phyloP scores from a whole-genome alignment of 208 protist genomes.

The Trypanosoma caninum region DNA sequence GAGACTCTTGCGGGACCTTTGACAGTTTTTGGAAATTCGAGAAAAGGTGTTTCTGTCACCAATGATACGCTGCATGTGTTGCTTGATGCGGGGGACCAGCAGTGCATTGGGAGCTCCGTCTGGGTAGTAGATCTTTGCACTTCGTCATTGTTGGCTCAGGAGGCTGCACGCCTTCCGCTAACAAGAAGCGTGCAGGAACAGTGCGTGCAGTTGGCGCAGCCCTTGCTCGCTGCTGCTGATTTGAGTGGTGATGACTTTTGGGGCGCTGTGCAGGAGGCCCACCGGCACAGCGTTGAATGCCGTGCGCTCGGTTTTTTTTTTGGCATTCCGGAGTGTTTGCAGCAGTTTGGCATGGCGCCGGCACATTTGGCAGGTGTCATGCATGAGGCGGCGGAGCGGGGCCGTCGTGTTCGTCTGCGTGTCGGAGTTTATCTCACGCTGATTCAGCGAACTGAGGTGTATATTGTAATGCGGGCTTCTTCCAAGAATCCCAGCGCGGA shows the following conservation, averaged over 20 bases:
- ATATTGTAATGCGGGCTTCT: conserved; percentile 20
- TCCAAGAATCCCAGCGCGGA: conserved; percentile 4
- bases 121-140: conserved; percentile 36
- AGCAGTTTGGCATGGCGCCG: conserved; percentile 15
- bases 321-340: conserved; percentile 20
- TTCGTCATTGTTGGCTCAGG: conserved; percentile 23
- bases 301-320: conserved; percentile 14
- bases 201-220: conserved; percentile 32
- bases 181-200: conserved; percentile 22
- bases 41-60: conserved; percentile 13
- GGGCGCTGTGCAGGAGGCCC: conserved; percentile 16
- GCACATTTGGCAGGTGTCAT: conserved; percentile 26
- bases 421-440: conserved; percentile 61
- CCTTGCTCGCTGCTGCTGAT: neutral
- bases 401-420: conserved; percentile 46
- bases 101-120: conserved; percentile 20
- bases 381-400: conserved; percentile 20
- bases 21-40: conserved; percentile 25
- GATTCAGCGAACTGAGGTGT: conserved; percentile 33
- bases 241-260: conserved; percentile 11
- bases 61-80: conserved; percentile 9
- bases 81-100: neutral
- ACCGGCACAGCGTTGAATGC: conserved; percentile 13
- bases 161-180: conserved; percentile 37
- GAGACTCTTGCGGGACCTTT: conserved; percentile 39